Evolutionary conservation across 2,329 filamentous ascomycete genomes (phyloP).

Genomic region (Whalleya microplaca): DNA sequence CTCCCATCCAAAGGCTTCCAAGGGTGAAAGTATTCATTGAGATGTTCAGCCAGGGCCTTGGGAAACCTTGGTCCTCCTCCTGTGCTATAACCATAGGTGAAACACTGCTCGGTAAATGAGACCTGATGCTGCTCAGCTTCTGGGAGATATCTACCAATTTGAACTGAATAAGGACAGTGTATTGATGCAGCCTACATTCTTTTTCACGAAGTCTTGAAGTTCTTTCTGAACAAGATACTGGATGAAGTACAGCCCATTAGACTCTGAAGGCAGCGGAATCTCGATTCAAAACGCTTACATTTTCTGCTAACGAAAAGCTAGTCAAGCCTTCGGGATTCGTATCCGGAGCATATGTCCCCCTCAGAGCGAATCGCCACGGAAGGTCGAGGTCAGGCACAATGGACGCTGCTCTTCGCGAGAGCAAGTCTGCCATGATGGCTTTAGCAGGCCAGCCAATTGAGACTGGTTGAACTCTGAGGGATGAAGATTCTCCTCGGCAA

Average conservation of each 20-base stretch:
- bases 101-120: slow-evolving; percentile 31
- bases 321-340: slow-evolving; percentile 47
- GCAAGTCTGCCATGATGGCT: neutral
- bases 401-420: neutral
- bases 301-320: slow-evolving; percentile 54
- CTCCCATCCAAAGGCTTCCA: slow-evolving; percentile 11
- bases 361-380: slow-evolving; percentile 41
- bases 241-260: neutral
- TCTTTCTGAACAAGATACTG: slow-evolving; percentile 45
- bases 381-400: slow-evolving; percentile 21
- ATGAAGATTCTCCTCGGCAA: neutral
- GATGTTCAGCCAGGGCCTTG: slow-evolving; percentile 19
- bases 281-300: slow-evolving; percentile 27
- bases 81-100: slow-evolving; percentile 43
- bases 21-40: slow-evolving; percentile 26
- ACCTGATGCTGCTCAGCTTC: slow-evolving; percentile 27
- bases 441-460: neutral
- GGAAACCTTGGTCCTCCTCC: slow-evolving; percentile 29
- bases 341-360: slow-evolving; percentile 42
- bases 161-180: neutral
- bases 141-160: neutral
- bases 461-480: neutral
- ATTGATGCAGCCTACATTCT: neutral
- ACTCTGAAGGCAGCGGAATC: too few relatives aligned
- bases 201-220: slow-evolving; percentile 32